Base-by-base conservation (phyloP, 2,329 filamentous ascomycete genomes). In the Mycosphaerella sp. region DNA sequence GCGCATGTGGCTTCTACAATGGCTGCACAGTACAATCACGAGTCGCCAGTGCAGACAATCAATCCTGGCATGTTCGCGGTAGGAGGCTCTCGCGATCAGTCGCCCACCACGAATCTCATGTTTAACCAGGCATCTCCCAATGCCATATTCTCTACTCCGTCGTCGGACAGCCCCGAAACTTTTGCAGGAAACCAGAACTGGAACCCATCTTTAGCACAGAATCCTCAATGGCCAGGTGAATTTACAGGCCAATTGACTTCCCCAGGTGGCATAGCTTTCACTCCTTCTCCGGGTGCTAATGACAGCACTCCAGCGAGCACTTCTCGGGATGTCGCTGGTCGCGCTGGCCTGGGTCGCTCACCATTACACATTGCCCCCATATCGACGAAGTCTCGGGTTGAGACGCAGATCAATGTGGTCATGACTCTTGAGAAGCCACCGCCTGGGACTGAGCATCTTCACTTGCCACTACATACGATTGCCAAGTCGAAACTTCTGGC, bases 331-430 rank as follows among this genome's bases (percentile, higher is more conserved):
- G 31, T 55, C 6, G 53, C 51, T 17, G 44, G 52, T 4, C 58
- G 60, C 5, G 9, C 40, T 36, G 17, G 32, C 29, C 51, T 58
- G n/a, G 66, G 67, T 26, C 56, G 63, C 26, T 69, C 67, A 29
- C 59, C 64, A 23, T 53, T 72, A 32, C 66, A 70, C 52, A 70
- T 71, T 47, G 68, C 67, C 26, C 68, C 69, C 7, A 70, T 71
- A 29, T 66, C 67, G 7, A 62, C 69, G 53, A 97, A 96, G 72
- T 95, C 91, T 12, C 84, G 93, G 21, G 93, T 97, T 14, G 93
- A 98, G 74, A 97, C 93, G 0, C 93, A 97, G 68, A 96, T 97
- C 62, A 88, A 87, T 7, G 89, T 96, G 62, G 85, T 85, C 64
- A 79, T 97, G 71, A 86, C 84, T 0, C 72, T 97, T 39, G 85